Base-by-base conservation (phyloP, 805 yeast species). In the Middelhovenomyces tepae region DNA sequence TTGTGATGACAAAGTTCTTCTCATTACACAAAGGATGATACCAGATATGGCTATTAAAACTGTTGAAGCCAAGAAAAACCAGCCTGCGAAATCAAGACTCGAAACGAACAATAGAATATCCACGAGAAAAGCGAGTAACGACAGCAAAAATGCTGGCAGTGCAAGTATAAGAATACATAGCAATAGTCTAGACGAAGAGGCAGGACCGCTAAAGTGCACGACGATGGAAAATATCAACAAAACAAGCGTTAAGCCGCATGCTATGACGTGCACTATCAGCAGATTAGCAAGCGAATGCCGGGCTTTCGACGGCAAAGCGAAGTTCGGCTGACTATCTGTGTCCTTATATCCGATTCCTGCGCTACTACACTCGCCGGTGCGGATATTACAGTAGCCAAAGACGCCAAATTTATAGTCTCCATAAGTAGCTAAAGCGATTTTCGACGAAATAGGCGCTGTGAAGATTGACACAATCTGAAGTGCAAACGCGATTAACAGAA, bases 31-130 rank as follows among this genome's bases (percentile, higher is more conserved):
- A 13, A 81, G 56, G 42, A 78, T 52, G 2, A 85, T 68, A 1
- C 84, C 75, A 18, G 73, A 65, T 1, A 78, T 42, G 0, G 89
- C 79, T 28, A 77, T 64, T 20, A 78, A 53, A 2, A 79, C 69
- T 0, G 91, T 72, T 1, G 89, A 71, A 0, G 73, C 74, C 16
- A 87, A 59, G 38, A 82, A 69, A 32, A 80, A 60, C 96, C 96
- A 89, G 16, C 95, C 95, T 28, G 78, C 70, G 76, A 85, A 86
- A 34, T 73, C 68, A 35, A 89, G 59, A 49, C 75, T 74, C 2
- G 87, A 82, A 1, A 78, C 68, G 47, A 89, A 89, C 32, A 89
- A 55, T 25, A 87, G 55, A 23, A 87, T 71, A 53, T 89, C 97
- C 3, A 84, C 84, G 38, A 87, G 59, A 43, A 89, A 82, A 5